Conservation (phyloP, 306 rosid species). For the Vachellia pachyceras region DNA sequence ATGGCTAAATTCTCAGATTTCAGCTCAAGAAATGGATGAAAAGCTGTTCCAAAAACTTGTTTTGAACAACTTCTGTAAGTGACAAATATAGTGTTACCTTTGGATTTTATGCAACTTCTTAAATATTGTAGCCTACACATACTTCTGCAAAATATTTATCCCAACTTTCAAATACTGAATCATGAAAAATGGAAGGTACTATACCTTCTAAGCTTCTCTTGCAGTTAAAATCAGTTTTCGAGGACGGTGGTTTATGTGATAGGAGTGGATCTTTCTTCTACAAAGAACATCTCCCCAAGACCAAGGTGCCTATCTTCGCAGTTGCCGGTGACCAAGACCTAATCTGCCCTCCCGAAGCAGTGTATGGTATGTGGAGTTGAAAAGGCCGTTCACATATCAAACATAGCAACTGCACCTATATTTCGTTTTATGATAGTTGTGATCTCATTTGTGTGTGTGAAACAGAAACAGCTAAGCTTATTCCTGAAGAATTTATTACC, state of each 20-base stretch:
- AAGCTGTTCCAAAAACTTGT: constrained; percentile 73
- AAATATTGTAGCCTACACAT: background rate
- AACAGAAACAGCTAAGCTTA: constrained; percentile 81
- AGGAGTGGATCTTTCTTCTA: constrained; percentile 70
- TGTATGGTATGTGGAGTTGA: constrained; percentile 59
- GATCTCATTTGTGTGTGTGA: constrained; percentile 28
- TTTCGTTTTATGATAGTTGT: constrained; percentile 3
- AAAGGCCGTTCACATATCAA: background rate
- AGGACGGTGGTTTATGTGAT: constrained; percentile 73
- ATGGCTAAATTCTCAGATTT: constrained; percentile 77
- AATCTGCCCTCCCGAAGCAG: constrained; percentile 93
- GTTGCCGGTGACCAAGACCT: constrained; percentile 88
- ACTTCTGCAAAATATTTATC: background rate
- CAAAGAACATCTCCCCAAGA: constrained; percentile 71
- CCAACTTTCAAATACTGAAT: constrained; percentile 6
- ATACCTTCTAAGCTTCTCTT: constrained; percentile 82
- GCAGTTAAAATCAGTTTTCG: constrained; percentile 71
- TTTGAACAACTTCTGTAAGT: constrained; percentile 79
- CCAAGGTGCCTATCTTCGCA: constrained; percentile 75
- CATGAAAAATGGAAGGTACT: constrained; percentile 60
- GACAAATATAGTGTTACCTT: background rate
- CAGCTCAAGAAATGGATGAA: constrained; percentile 71
- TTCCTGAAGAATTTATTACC: constrained; percentile 67
- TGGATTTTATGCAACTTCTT: constrained; percentile 17
- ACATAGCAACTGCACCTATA: background rate